Base-by-base conservation (phyloP, 495 filamentous ascomycete genomes). In the Astrothelium macrocarpum region DNA sequence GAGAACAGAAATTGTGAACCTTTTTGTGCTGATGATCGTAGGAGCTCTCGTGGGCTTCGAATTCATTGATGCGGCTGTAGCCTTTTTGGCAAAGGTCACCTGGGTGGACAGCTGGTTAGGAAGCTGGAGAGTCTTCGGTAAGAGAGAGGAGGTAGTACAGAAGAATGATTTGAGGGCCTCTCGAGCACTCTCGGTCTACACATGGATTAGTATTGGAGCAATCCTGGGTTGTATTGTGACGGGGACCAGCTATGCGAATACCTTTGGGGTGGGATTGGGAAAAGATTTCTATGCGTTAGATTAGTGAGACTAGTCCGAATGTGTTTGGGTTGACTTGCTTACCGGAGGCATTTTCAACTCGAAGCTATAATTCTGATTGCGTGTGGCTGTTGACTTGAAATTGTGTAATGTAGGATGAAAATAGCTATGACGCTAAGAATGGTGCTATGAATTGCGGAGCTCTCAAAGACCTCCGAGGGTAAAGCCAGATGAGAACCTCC, bases 161-260 rank as follows among this genome's bases (percentile, higher is more conserved):
- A 89, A 91, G 78, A 98, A 96, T 31, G 90, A 84, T 67, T 88
- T 89, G n/a, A 88, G 80, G 4, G 93, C 93, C 69, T 91, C 90
- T 39, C 90, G 86, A 0, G 93, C 93, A 39, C 87, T 90, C 65
- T 91, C 87, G 2, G 93, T 96, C 77, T 92, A 76, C 49, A 79
- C 78, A 60, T 79, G 80, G 9, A 56, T 56, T 16, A 56, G 49
- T 26, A 16, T 9, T 10, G 26, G 49, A 2, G 16, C 26, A 10
- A 20, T 26, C 49, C 26, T 29, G 2, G 49, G 5, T 12, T 9
- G 25, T 10, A 25, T 25, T 56, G 25, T 56, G n/a, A n/a, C n/a
- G n/a, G n/a, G n/a, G n/a, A n/a, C n/a, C n/a, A n/a, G n/a, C 49
- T 16, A 25, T 12, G 29, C 10, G 25, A 9, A 10, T 26, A 56